Evolutionary conservation across 202 grass and related monocot species (phyloP).

Genomic region (Musa balbisiana): DNA sequence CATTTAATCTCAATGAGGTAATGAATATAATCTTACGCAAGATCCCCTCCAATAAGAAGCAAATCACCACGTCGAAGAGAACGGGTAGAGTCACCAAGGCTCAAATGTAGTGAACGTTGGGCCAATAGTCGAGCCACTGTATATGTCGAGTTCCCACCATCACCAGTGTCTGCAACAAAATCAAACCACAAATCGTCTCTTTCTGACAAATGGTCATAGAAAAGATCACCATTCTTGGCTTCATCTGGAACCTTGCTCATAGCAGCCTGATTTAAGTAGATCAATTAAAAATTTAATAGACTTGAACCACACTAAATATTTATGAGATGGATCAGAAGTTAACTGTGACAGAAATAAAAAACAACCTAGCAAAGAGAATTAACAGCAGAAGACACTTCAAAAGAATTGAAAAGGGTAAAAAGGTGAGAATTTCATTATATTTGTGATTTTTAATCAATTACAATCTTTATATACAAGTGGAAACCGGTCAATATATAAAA

Average conservation of each 20-base stretch:
- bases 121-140: conserved; percentile 69
- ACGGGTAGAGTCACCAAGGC: conserved; percentile 46
- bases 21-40: conserved; percentile 55
- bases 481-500: not conserved
- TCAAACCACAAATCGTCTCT: conserved; percentile 90
- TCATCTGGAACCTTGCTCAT: conserved; percentile 70
- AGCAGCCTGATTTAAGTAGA: conserved; percentile 45
- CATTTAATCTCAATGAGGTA: not conserved
- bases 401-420: not conserved
- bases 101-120: conserved; percentile 57
- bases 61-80: conserved; percentile 81
- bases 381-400: not conserved
- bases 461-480: not conserved
- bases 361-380: not conserved
- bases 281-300: conserved; percentile 1
- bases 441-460: not conserved
- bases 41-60: conserved; percentile 80
- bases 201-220: conserved; percentile 70
- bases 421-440: not conserved
- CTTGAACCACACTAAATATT: not conserved
- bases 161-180: conserved; percentile 91
- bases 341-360: not conserved
- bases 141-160: conserved; percentile 91
- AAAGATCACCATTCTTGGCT: conserved; percentile 47
- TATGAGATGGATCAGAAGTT: not conserved